Evolutionary conservation across 768 basidiomycete species (phyloP).

Genomic region (Pulveroboletus sp.): DNA sequence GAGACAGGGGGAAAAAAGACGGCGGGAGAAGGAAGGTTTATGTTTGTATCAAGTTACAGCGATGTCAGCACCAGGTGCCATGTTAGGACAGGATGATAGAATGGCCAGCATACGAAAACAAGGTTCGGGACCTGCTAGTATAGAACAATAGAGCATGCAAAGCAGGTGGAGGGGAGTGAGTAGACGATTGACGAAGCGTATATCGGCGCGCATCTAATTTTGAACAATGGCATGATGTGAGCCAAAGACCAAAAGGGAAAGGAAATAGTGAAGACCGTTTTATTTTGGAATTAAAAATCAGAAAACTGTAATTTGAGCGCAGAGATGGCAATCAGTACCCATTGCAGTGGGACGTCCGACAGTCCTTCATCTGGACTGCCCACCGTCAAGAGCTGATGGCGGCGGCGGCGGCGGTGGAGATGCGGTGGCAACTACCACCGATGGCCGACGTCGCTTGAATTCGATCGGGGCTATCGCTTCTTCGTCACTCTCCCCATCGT

Average conservation of each 20-base stretch:
- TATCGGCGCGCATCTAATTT: slow-evolving; percentile 19
- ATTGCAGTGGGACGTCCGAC: not conserved
- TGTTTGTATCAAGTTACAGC: slow-evolving; percentile 20
- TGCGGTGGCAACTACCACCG: slow-evolving; percentile 25
- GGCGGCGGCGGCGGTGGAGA: slow-evolving; percentile 23
- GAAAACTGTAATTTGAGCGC: slow-evolving; percentile 18
- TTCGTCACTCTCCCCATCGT: slow-evolving; percentile 35
- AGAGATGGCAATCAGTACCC: slow-evolving; percentile 10
- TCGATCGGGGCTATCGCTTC: slow-evolving; percentile 34
- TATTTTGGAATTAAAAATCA: slow-evolving; percentile 12
- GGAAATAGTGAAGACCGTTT: not conserved
- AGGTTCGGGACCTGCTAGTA: not conserved
- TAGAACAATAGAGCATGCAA: slow-evolving; percentile 1
- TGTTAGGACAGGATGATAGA: slow-evolving; percentile 4
- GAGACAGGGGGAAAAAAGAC: not conserved
- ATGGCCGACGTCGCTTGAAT: slow-evolving; percentile 33
- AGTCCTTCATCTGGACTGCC: slow-evolving; percentile 8
- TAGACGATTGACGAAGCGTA: slow-evolving; percentile 4
- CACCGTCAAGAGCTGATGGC: slow-evolving; percentile 16
- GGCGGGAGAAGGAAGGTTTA: not conserved
- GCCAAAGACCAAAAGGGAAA: slow-evolving; percentile 8
- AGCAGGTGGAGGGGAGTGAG: not conserved
- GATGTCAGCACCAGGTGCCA: slow-evolving; percentile 5
- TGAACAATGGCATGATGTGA: slow-evolving; percentile 11
- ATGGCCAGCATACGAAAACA: slow-evolving; percentile 1